These are phyloP conservation scores for Chlorella sp. DNA, from an alignment of 139 green algal species.

Conservation along the genomic window DNA sequence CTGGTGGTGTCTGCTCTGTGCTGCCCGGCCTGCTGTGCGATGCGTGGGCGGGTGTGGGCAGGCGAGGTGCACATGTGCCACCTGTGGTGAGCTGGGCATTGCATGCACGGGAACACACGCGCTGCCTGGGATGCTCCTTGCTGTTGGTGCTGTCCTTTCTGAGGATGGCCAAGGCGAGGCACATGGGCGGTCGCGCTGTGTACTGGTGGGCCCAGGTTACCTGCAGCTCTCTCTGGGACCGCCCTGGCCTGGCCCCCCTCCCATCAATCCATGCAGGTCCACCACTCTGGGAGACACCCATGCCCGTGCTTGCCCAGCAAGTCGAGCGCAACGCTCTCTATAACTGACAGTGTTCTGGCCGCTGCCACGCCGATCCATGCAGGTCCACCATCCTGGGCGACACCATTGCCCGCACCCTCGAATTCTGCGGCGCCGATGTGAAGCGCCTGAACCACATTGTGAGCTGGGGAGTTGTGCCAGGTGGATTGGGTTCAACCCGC, in stretches of 20 bases:
- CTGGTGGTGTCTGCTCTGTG: too few species aligned
- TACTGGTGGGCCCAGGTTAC: too few species aligned
- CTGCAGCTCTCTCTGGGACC: too few species aligned
- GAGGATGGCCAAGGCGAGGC: too few species aligned
- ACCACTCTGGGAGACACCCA: constrained; percentile 95
- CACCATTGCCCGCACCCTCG: constrained; percentile 72
- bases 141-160: too few species aligned
- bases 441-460: constrained; percentile 95
- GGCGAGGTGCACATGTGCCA: not conserved
- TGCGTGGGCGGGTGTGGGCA: not conserved
- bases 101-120: constrained; percentile 99
- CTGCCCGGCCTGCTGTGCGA: too few species aligned
- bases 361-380: not conserved
- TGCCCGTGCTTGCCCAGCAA: too few species aligned
- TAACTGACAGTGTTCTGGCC: too few species aligned
- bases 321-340: too few species aligned
- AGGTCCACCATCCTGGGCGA: constrained; percentile 96
- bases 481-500: too few species aligned
- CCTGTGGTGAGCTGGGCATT: not conserved
- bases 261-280: constrained; percentile 30
- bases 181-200: not conserved
- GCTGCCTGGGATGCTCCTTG: constrained; percentile 93
- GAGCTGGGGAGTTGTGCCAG: too few species aligned
- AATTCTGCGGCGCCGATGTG: constrained; percentile 91
- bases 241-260: too few species aligned